Evolutionary conservation across 164 flowering plant genomes (phyloP), one percentile per base, ranked within the genome.

Genomic region (Nymphaea colorata): DNA sequence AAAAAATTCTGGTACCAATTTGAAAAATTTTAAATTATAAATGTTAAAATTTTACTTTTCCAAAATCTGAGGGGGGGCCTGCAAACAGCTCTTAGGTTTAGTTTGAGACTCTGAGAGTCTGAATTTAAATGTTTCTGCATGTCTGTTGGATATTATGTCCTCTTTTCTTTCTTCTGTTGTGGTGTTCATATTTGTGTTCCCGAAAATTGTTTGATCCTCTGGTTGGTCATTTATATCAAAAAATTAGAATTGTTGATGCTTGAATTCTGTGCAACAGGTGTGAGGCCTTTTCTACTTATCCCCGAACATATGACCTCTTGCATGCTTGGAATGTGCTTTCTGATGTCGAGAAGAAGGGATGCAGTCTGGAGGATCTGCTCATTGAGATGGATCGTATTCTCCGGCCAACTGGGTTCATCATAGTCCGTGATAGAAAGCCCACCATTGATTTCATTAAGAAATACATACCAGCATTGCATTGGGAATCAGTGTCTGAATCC

Each of bases 221-320:
- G 55, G 3, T 47, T 47, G 55, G 12, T 47, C 55, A 47, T 47
- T 7, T 3, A 47, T 6, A 47, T 47, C 55, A 4, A 6, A 14
- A 47, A 47, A 47, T 47, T 47, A 47, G 5, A 47, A 47, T 47
- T 47, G 12, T 45, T 25, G 36, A 25, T 25, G 36, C 36, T 25
- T 25, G 36, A 45, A 7, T 14, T 6, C 55, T 47, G 55, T 47
- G 7, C 12, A 47, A 68, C 80, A 91, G 97, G 97, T 89, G 95
- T 71, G 95, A 88, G 75, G 83, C 95, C 65, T 91, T 73, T 82
- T 91, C 95, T 10, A 89, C 88, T 4, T 89, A 91, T 71, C 97
- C 97, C 6, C 70, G 95, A 45, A 89, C 97, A 0, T 91, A 91
- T 36, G 95, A 91, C 75, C 83, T 90, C 43, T 86, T 91, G 64